These are phyloP conservation scores for Rhynchosporium graminicola DNA, from an alignment of 2,329 filamentous ascomycete species.

Conservation along the genomic window DNA sequence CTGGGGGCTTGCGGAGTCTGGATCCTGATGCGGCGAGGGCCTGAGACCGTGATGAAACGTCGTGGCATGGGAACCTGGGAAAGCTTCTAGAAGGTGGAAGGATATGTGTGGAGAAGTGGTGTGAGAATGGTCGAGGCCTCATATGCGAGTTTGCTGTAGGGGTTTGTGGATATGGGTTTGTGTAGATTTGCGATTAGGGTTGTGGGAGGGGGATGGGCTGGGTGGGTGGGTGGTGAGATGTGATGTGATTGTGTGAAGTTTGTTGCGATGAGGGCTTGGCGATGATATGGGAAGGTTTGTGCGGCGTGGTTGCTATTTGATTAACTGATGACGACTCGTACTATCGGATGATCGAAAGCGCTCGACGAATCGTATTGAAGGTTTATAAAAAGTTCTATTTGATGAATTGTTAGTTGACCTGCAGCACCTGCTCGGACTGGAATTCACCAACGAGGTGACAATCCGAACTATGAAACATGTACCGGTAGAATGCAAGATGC, in stretches of 20 bases:
- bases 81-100: constrained; percentile 8
- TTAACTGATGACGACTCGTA: neutral
- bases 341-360: no score
- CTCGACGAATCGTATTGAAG: neutral
- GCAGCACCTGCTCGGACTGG: neutral
- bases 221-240: neutral
- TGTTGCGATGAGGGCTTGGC: constrained; percentile 5
- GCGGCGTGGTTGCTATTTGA: neutral
- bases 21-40: neutral
- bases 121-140: no score
- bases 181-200: neutral
- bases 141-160: neutral
- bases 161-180: neutral
- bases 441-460: neutral
- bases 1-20: neutral
- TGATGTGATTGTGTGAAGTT: constrained; percentile 6
- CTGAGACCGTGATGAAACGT: constrained; percentile 16
- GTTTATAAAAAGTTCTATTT: neutral
- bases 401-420: neutral
- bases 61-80: neutral
- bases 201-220: neutral
- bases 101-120: neutral
- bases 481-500: constrained; percentile 3
- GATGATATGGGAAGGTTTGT: neutral
- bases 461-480: neutral